phyloP scores from a whole-genome alignment of 768 basidiomycete genomes.

The Candolleomyces eurysporus region DNA sequence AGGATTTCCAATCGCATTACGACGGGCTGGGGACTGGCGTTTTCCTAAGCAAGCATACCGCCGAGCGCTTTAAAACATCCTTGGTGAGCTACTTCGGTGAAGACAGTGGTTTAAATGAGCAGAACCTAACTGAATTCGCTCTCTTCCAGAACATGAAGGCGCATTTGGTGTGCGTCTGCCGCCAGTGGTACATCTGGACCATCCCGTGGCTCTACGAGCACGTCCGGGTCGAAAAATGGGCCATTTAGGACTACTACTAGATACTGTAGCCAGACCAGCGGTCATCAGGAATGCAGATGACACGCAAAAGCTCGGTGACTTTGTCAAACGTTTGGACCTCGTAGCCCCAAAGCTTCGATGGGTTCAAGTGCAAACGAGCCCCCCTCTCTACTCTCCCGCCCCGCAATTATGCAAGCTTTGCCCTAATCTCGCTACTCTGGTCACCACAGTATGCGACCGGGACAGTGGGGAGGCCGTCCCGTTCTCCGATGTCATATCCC shows the following conservation, averaged over 20 bases:
- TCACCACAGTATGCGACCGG: background rate
- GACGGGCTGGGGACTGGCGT: too few relatives aligned
- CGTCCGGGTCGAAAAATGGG: background rate
- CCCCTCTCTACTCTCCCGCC: background rate
- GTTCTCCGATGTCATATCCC: background rate
- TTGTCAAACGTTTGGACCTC: background rate
- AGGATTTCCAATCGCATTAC: too few relatives aligned
- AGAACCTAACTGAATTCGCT: too few relatives aligned
- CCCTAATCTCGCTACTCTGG: background rate
- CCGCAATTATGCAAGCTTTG: background rate
- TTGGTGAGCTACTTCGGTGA: background rate
- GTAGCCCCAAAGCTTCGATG: background rate
- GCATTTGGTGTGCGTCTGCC: background rate
- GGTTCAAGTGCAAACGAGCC: background rate
- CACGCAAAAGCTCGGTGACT: background rate
- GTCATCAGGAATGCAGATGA: background rate
- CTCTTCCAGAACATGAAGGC: background rate
- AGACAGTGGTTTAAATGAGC: too few relatives aligned
- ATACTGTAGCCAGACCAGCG: background rate
- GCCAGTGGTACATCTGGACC: background rate
- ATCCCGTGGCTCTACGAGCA: slow-evolving; percentile 1
- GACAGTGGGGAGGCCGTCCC: background rate
- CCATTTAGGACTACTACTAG: background rate
- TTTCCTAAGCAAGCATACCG: too few relatives aligned
- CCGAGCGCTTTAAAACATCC: background rate